These are phyloP conservation scores for Sphagnurus paluster DNA, from an alignment of 1,284 basidiomycete genomes.

Conservation along the genomic window DNA sequence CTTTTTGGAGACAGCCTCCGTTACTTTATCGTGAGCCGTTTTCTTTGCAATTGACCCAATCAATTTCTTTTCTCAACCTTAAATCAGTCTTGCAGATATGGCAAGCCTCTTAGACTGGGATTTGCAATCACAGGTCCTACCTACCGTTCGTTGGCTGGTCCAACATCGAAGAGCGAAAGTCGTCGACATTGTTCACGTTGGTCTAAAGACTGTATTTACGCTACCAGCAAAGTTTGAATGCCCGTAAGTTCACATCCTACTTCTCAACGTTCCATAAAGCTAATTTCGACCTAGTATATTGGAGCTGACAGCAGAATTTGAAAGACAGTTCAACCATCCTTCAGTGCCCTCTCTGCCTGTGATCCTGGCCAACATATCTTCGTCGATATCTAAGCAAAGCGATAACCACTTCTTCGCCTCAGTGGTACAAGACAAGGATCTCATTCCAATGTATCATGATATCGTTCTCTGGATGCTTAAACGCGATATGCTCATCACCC, in stretches of 20 bases:
- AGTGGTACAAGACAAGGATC: conserved; percentile 67
- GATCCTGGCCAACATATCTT: conserved; percentile 73
- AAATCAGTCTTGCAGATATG: conserved; percentile 77
- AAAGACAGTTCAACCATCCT: conserved; percentile 61
- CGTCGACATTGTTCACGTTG: conserved; percentile 82
- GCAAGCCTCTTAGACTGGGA: conserved; percentile 85
- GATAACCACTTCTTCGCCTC: conserved; percentile 78
- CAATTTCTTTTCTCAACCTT: conserved; percentile 7
- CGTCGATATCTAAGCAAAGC: conserved; percentile 57
- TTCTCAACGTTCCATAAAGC: not conserved
- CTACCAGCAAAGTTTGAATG: conserved; percentile 67
- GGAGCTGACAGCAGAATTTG: conserved; percentile 63
- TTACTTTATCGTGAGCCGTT: conserved; percentile 59
- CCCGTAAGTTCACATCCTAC: conserved; percentile 44
- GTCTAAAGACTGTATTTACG: conserved; percentile 83
- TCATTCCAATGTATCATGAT: conserved; percentile 73
- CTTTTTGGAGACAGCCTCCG: conserved; percentile 67
- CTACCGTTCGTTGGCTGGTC: conserved; percentile 87
- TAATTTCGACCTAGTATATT: conserved; percentile 47
- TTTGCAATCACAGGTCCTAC: conserved; percentile 83
- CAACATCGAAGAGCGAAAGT: conserved; percentile 89
- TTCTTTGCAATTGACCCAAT: not conserved
- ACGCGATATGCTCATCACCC: conserved; percentile 80
- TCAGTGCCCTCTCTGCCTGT: conserved; percentile 71
- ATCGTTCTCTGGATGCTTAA: conserved; percentile 94